Base-by-base conservation (phyloP, 1,284 basidiomycete genomes). In the Pseudozyma thailandica region DNA sequence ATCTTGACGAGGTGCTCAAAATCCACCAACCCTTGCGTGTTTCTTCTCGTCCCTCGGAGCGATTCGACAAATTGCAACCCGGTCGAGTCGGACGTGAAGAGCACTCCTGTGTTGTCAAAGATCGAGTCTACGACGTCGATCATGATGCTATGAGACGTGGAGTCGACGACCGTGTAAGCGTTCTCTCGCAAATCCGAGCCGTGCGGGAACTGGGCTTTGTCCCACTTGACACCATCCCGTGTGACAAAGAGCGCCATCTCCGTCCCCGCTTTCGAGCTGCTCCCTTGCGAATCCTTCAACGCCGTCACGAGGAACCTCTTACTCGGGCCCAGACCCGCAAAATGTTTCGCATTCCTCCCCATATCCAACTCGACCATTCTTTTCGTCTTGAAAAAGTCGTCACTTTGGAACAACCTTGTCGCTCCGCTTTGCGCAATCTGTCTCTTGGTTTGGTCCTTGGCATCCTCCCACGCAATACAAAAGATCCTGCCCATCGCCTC, bases 51-150 rank as follows among this genome's bases (percentile, higher is more conserved):
- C 80, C 94, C 90, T 78, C 89, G 88, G 53, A 98, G 86, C 77
- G 91, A 91, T 84, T 94, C 88, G n/a, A 94, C 91, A 82, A 98
- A 98, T 84, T 90, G 93, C 9, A 92, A 95, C 2, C 96, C 96
- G 71, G 96, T 92, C 38, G 90, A 91, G 83, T 97, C 95, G 83
- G 90, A 92, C 45, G 95, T 90, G 85, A 97, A 98, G 5, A 98
- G 85, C 2, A 93, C 95, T 1, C 95, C 95, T 20, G 94, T 89
- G 9, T 88, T 86, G 60, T 87, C 87, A 39, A 86, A 85, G 30
- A 70, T 45, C 18, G 65, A 64, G 50, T 81, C 80, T 18, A 80
- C 57, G 6, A 98, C 94, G 78, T 98, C 96, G 38, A 98, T 92
- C 15, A 91, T 92, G 37, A 98, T 88, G 10, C 93, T 96, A 80